Evolutionary conservation across 2,329 filamentous ascomycete genomes (phyloP).

Genomic region (Trichoderma endophyticum): DNA sequence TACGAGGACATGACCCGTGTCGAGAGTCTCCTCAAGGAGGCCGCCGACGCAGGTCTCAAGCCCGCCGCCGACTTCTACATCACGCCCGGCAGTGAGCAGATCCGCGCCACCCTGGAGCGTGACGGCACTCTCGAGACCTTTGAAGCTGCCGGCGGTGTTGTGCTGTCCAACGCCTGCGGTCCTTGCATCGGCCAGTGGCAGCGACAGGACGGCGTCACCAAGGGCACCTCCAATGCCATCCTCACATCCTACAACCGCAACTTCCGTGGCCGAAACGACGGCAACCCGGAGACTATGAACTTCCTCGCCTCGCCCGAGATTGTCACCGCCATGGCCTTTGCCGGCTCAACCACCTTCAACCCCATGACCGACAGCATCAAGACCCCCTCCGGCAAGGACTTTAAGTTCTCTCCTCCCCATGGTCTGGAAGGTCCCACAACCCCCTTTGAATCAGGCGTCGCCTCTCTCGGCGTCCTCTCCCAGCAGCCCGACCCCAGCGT

Average conservation of each 20-base stretch:
- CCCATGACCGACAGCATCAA: slow-evolving; percentile 82
- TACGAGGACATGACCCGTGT: slow-evolving; percentile 98
- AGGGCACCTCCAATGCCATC: slow-evolving; percentile 89
- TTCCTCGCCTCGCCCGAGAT: slow-evolving; percentile 96
- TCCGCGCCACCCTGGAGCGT: slow-evolving; percentile 86
- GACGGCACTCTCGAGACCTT: slow-evolving; percentile 86
- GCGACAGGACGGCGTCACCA: slow-evolving; percentile 77
- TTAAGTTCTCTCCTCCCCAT: slow-evolving; percentile 78
- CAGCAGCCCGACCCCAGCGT: slow-evolving; percentile 68
- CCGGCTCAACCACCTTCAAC: slow-evolving; percentile 92
- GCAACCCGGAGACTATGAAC: slow-evolving; percentile 96
- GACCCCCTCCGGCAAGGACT: slow-evolving; percentile 74
- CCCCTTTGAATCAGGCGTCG: slow-evolving; percentile 75
- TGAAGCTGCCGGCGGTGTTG: slow-evolving; percentile 76
- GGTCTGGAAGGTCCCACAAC: slow-evolving; percentile 62
- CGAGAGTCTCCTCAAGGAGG: slow-evolving; percentile 89
- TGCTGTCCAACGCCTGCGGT: slow-evolving; percentile 93
- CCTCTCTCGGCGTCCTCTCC: slow-evolving; percentile 68
- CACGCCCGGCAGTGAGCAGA: slow-evolving; percentile 94
- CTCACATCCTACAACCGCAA: slow-evolving; percentile 98
- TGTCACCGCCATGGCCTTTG: slow-evolving; percentile 93
- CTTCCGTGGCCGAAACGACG: slow-evolving; percentile 95
- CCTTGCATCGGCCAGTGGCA: slow-evolving; percentile 96
- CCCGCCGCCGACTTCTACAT: slow-evolving; percentile 92
- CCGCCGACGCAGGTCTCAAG: slow-evolving; percentile 81